Conservation (phyloP, 2,329 filamentous ascomycete species). For the Lomentospora prolificans region DNA sequence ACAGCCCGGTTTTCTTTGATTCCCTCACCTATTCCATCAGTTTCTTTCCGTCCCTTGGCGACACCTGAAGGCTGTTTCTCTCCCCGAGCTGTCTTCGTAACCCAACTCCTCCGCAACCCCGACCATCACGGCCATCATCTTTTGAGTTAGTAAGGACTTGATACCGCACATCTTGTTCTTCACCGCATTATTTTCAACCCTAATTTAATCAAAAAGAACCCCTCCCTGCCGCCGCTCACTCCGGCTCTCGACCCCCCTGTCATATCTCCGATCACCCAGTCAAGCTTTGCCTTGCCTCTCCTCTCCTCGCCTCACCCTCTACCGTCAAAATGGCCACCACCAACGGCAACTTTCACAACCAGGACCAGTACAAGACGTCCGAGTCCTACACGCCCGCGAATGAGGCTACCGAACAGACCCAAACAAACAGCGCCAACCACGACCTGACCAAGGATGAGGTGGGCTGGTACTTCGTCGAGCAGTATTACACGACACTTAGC, state of each 20-base stretch:
- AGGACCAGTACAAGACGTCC: constrained; percentile 30
- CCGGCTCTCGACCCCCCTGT: too few species aligned
- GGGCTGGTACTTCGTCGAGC: constrained; percentile 98
- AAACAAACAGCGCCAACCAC: constrained; percentile 24
- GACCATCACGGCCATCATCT: neutral
- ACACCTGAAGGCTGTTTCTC: neutral
- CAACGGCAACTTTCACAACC: constrained; percentile 42
- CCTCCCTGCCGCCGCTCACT: too few species aligned
- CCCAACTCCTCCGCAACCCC: constrained; percentile 3
- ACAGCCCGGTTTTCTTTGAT: neutral
- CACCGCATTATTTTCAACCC: constrained; percentile 2
- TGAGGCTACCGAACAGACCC: constrained; percentile 21
- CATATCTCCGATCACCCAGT: too few species aligned
- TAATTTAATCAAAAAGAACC: constrained; percentile 1
- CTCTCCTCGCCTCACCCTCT: neutral
- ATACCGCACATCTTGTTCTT: neutral
- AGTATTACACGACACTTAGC: constrained; percentile 97
- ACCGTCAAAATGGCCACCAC: constrained; percentile 24
- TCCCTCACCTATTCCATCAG: neutral
- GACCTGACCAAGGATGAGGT: constrained; percentile 79
- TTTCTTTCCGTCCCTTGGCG: constrained; percentile 4
- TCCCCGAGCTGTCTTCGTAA: neutral
- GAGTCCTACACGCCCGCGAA: constrained; percentile 16
- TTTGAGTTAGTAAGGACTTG: neutral
- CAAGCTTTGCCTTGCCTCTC: neutral